Conservation (phyloP, 345 rosid genomes). For the Stellera chamaejasme region DNA sequence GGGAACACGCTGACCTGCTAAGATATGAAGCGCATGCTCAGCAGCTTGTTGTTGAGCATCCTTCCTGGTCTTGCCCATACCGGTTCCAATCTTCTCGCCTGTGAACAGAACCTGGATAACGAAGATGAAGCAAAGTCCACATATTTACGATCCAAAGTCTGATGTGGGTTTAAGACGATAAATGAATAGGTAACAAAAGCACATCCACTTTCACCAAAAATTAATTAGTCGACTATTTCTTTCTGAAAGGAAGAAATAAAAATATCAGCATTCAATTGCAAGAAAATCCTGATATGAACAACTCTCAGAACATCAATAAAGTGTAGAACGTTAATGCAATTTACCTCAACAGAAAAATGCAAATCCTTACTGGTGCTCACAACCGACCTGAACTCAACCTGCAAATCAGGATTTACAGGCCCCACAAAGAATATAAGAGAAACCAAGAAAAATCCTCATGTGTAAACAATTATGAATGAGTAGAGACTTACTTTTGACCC, state of each 20-base stretch:
- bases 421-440: constrained; percentile 7
- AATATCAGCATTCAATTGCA: constrained; percentile 1
- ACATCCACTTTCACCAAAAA: too few relatives aligned
- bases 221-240: too few relatives aligned
- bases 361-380: constrained; percentile 85
- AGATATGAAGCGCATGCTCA: constrained; percentile 74
- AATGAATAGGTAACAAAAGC: neutral
- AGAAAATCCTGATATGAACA: neutral
- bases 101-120: neutral
- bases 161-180: neutral
- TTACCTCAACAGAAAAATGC: constrained; percentile 92
- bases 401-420: constrained; percentile 15
- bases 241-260: neutral
- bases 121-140: neutral
- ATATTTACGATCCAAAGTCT: neutral
- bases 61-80: constrained; percentile 95
- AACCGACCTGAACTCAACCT: constrained; percentile 86
- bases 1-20: constrained; percentile 56
- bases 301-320: neutral
- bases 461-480: neutral
- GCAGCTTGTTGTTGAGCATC: constrained; percentile 99
- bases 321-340: constrained; percentile 11
- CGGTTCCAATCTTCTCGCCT: constrained; percentile 94
- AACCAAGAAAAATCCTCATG: neutral
- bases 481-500: constrained; percentile 56